Base-by-base conservation (phyloP, 2,329 filamentous ascomycete species). In the Alternaria burnsii region DNA sequence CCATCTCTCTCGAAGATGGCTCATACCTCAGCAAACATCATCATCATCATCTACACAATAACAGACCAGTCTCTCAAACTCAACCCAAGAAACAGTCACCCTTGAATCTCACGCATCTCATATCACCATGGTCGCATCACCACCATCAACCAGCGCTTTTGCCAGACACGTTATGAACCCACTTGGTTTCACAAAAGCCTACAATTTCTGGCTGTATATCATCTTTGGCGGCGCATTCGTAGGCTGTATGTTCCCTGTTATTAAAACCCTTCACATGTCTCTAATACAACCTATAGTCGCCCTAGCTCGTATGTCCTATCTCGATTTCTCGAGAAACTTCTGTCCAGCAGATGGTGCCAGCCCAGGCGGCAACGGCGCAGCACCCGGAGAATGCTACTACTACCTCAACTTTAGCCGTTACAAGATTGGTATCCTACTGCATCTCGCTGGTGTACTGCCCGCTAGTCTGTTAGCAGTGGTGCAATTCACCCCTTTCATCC, bases 141-240 rank as follows among this genome's bases (percentile, higher is more conserved):
- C 66, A 62, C 34, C 41, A 38, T 26, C 60, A 28, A 61, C 62
- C 48, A 64, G 63, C 16, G 50, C 58, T 38, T 56, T 60, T 36
- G 61, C 63, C 4, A 57, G 63, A 10, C 63, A 55, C 10, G 53
- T 74, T 22, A 67, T 71, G 47, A 80, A 76, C 43, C 76, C 80
- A 3, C 59, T 88, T 26, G 87, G 87, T 50, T 89, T 89, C 76
- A 72, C 76, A 3, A 85, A 84, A 67, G 80, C 79, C 36, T 88
- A 87, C 79, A 88, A 87, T 71, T 87, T 88, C 65, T 64, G 78
- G 38, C 78, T 89, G 3, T 89, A 82, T 32, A 52, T 70, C 40
- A 59, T 68, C 28, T 70, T 71, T 38, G 66, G 57, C 8, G 69
- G 69, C 16, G 66, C 66, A 24, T 42, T 71, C 9, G n/a, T 59